These are phyloP conservation scores for Colletotrichum spinosum DNA, from an alignment of 2,329 filamentous ascomycete genomes.

Conservation along the genomic window DNA sequence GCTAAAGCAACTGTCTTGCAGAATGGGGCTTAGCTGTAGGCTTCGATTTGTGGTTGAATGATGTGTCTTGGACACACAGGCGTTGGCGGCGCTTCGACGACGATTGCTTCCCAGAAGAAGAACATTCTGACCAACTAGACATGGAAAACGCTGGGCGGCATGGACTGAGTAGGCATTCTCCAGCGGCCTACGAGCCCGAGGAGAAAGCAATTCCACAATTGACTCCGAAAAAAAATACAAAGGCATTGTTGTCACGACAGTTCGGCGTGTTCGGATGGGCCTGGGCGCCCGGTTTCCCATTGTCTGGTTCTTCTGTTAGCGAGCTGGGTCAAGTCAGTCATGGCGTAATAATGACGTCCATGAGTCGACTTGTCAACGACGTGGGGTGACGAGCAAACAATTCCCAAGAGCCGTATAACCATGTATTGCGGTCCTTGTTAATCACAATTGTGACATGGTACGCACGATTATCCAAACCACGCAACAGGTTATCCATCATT, in stretches of 20 bases:
- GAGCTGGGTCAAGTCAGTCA: conserved; percentile 5
- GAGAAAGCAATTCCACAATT: no score
- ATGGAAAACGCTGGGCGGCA: no score
- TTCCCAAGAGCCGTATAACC: not conserved
- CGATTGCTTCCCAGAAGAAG: no score
- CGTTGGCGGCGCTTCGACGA: not conserved
- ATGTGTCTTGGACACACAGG: not conserved
- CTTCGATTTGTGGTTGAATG: not conserved
- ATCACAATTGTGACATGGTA: not conserved
- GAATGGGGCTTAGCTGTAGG: not conserved
- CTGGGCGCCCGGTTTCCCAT: not conserved
- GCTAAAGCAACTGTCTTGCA: not conserved
- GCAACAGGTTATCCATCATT: not conserved
- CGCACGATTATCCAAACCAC: not conserved
- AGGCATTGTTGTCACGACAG: not conserved
- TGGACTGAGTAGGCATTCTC: no score
- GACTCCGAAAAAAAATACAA: no score
- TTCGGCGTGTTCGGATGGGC: not conserved
- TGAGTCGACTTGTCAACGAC: conserved; percentile 4
- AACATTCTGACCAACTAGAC: no score
- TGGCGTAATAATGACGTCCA: conserved; percentile 36
- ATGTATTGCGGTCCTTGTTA: not conserved
- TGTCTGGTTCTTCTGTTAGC: not conserved
- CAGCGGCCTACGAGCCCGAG: no score
- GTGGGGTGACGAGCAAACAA: conserved; percentile 5